These are phyloP conservation scores for Obelidium mucronatum DNA, from an alignment of 192 early-diverging fungal species.

Conservation along the genomic window DNA sequence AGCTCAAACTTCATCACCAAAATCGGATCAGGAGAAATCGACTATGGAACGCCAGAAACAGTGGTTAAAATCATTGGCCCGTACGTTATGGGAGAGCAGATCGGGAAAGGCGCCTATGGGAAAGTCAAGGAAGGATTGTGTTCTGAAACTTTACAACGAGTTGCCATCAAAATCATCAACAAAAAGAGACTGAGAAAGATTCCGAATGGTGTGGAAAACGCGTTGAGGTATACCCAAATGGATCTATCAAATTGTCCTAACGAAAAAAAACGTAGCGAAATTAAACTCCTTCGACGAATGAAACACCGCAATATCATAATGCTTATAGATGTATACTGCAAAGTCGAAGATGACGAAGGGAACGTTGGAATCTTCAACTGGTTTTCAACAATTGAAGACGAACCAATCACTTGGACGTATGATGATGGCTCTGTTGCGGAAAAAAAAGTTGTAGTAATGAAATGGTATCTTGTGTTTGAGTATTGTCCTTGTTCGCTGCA, in stretches of 20 bases:
- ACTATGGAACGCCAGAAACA: constrained; percentile 51
- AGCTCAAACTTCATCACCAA: constrained; percentile 65
- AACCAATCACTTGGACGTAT: constrained; percentile 59
- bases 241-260: background rate
- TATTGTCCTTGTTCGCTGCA: constrained; percentile 67
- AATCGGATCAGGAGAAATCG: constrained; percentile 61
- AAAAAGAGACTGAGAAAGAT: constrained; percentile 66
- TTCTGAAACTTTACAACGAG: constrained; percentile 61
- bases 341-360: constrained; percentile 64
- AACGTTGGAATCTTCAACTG: constrained; percentile 61
- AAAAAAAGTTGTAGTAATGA: constrained; percentile 49
- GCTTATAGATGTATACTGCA: constrained; percentile 65
- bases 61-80: constrained; percentile 61
- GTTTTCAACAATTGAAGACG: constrained; percentile 64
- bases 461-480: constrained; percentile 67
- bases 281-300: constrained; percentile 56
- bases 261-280: constrained; percentile 48
- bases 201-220: constrained; percentile 55
- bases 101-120: constrained; percentile 67
- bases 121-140: constrained; percentile 70
- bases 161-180: constrained; percentile 67
- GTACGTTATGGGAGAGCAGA: constrained; percentile 63
- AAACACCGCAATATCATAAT: constrained; percentile 59
- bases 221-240: constrained; percentile 34
- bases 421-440: constrained; percentile 55